Conservation (phyloP, 2,329 filamentous ascomycete species). For the Dothistroma septosporum region DNA sequence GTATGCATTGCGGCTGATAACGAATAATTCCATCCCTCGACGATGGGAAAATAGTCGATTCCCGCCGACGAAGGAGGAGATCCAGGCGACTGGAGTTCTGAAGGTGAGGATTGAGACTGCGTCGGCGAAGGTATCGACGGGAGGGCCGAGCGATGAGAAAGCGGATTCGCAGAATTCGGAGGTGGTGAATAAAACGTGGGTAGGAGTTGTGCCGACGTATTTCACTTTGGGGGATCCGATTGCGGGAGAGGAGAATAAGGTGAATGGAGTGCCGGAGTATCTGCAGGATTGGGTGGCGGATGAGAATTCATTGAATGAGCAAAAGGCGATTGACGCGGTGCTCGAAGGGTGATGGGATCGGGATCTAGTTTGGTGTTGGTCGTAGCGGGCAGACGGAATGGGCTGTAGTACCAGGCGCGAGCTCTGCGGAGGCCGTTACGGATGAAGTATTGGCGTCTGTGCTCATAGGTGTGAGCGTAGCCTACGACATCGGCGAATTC, state of each 20-base stretch:
- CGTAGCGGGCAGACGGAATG: constrained; percentile 12
- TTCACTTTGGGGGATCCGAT: constrained; percentile 61
- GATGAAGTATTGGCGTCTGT: not conserved
- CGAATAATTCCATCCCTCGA: constrained; percentile 64
- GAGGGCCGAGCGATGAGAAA: constrained; percentile 59
- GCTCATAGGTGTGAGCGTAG: constrained; percentile 17
- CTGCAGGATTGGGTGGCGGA: constrained; percentile 52
- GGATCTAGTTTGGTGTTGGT: not conserved
- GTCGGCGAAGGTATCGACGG: constrained; percentile 69
- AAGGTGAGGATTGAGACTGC: constrained; percentile 65
- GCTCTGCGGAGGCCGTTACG: not conserved
- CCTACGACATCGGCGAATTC: constrained; percentile 25
- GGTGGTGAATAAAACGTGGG: constrained; percentile 52
- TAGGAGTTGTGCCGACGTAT: constrained; percentile 62
- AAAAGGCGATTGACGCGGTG: constrained; percentile 31
- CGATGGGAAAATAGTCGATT: constrained; percentile 67
- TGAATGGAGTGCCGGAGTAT: constrained; percentile 59
- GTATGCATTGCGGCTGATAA: constrained; percentile 75
- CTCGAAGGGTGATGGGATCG: constrained; percentile 20
- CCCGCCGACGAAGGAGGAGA: constrained; percentile 68
- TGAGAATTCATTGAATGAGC: constrained; percentile 41
- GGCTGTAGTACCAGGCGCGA: constrained; percentile 19
- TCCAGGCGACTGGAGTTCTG: constrained; percentile 70
- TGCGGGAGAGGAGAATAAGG: constrained; percentile 55
- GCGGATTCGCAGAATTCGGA: constrained; percentile 51